Base-by-base conservation (phyloP, 1,284 basidiomycete genomes). In the Sanguinoderma infundibulare region DNA sequence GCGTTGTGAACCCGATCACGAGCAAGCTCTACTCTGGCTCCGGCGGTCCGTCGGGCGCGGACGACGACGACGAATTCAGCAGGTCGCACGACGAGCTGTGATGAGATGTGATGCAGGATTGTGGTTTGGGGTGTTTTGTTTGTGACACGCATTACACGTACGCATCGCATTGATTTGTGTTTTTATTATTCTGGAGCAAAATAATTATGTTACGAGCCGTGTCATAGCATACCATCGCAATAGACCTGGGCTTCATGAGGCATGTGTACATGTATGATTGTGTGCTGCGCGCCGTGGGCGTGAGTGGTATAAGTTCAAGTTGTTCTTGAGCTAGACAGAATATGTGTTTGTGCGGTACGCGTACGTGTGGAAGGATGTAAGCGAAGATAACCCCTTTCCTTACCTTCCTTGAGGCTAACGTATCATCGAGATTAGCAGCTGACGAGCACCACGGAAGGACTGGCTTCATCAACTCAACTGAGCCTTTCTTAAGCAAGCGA, bases 31-130 rank as follows among this genome's bases (percentile, higher is more conserved):
- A 96, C 78, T 78, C 80, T 47, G 32, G 38, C 40, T 78, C 80
- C 20, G 77, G 75, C 35, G 74, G 69, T 5, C 28, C 68, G 50
- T 71, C 72, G 22, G 80, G 77, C 40, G n/a, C n/a, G n/a, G 82
- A 80, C 34, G 86, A 88, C 46, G 83, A 89, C 49, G 85, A 87
- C 57, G 79, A 83, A 14, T 77, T 78, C 68, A 38, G 39, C 35
- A 79, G 79, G 63, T 83, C 85, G 51, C 89, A 91, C 70, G 90
- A 91, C 66, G 89, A 91, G 78, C 78, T 91, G 70, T 91, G 81
- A 60, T 17, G 67, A 44, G 65, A 42, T 17, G 47, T 54, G 61
- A 30, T 39, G 53, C 26, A 28, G 10, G 52, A n/a, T 35, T 34
- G 39, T 46, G n/a, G n/a, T n/a, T n/a, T n/a, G n/a, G n/a, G n/a